Conservation (phyloP, 495 filamentous ascomycete genomes). For the Cetradonia linearis region DNA sequence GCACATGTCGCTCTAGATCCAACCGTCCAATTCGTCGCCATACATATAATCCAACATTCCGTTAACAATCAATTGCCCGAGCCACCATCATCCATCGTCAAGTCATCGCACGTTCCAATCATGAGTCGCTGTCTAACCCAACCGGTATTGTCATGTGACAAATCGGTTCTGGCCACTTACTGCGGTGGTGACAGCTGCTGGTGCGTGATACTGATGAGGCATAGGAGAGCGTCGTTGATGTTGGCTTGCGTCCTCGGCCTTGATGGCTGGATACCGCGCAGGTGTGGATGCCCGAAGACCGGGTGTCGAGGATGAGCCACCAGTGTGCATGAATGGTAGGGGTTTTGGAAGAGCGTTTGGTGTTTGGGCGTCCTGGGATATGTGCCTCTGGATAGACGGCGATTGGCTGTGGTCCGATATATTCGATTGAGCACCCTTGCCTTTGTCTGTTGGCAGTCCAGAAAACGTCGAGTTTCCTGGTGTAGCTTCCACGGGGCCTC, state of each 20-base stretch:
- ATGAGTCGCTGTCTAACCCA: neutral
- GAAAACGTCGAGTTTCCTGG: neutral
- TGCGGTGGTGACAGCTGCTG: slow-evolving; percentile 11
- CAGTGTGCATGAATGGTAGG: slow-evolving; percentile 16
- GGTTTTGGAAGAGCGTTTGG: slow-evolving; percentile 16
- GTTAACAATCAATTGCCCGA: neutral
- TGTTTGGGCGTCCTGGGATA: slow-evolving; percentile 8
- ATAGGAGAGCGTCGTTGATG: slow-evolving; percentile 17
- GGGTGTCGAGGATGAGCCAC: slow-evolving; percentile 10
- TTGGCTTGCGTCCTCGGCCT: slow-evolving; percentile 19
- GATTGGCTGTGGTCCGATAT: neutral
- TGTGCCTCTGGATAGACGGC: neutral
- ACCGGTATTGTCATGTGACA: neutral
- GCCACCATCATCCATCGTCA: neutral
- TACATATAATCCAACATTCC: neutral
- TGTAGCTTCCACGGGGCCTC: neutral
- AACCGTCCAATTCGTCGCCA: neutral
- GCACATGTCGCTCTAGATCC: slow-evolving; percentile 1
- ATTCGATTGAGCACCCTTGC: neutral
- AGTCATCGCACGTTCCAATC: neutral
- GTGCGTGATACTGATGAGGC: slow-evolving; percentile 34
- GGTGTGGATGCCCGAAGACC: slow-evolving; percentile 17
- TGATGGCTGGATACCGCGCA: slow-evolving; percentile 18
- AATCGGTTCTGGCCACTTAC: slow-evolving; percentile 13
- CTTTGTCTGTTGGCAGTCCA: neutral